Conservation (phyloP, 768 basidiomycete species). For the Lactarius hatsudake region DNA sequence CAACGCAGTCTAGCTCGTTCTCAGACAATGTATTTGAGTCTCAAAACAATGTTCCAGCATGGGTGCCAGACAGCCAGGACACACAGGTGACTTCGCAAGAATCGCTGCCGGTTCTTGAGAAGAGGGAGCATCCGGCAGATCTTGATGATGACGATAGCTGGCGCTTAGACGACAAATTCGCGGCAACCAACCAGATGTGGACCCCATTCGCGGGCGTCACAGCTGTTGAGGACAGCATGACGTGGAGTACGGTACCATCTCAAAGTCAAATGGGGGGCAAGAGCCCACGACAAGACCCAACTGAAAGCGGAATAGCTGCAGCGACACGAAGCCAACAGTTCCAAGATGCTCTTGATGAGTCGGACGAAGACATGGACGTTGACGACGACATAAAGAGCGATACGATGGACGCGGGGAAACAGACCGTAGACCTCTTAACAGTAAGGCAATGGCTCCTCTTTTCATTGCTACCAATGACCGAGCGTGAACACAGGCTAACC, state of each 20-base stretch:
- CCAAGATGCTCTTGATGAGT: constrained; percentile 24
- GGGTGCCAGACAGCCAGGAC: constrained; percentile 62
- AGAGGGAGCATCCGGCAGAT: constrained; percentile 38
- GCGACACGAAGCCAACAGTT: background rate
- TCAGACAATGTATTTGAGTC: constrained; percentile 54
- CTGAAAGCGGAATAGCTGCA: constrained; percentile 19
- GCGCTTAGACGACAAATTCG: constrained; percentile 66
- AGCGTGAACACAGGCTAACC: constrained; percentile 7
- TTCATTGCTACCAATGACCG: background rate
- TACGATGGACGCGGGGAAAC: constrained; percentile 39
- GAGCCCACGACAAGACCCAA: constrained; percentile 16
- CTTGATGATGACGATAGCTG: constrained; percentile 68
- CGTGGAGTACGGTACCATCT: constrained; percentile 71
- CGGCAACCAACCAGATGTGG: constrained; percentile 55
- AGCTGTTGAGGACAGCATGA: constrained; percentile 63
- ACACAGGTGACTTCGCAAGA: constrained; percentile 45
- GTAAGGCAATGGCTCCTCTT: constrained; percentile 34
- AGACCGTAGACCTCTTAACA: constrained; percentile 41
- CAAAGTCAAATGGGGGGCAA: constrained; percentile 45
- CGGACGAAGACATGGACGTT: constrained; percentile 37
- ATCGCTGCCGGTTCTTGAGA: constrained; percentile 21
- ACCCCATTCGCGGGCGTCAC: constrained; percentile 45
- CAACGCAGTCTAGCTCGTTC: constrained; percentile 50
- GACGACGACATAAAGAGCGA: constrained; percentile 44
- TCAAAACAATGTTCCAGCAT: constrained; percentile 44